Percentiles rank a stretch among this genome's conserved stretches.
Conservation (phyloP, 208 protist species). For the Leishmania mexicana region DNA sequence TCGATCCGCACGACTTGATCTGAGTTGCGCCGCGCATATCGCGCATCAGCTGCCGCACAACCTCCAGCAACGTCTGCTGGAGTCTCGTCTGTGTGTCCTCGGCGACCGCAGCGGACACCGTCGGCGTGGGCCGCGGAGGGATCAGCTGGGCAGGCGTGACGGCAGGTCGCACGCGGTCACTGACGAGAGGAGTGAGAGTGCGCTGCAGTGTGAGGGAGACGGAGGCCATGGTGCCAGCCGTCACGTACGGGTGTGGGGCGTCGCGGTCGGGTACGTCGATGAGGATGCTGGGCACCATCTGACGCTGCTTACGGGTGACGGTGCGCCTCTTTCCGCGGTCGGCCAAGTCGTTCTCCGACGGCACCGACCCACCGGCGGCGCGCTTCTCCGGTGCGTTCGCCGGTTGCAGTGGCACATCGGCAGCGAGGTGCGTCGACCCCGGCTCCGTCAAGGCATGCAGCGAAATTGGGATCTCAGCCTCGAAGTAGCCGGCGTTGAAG, state of each 20-base stretch:
- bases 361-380: not conserved
- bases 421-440: conserved; percentile 48
- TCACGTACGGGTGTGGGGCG: conserved; percentile 78
- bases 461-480: conserved; percentile 55
- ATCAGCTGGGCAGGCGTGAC: conserved; percentile 80
- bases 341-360: conserved; percentile 4
- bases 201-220: conserved; percentile 66
- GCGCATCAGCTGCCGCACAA: conserved; percentile 31
- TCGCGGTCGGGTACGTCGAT: conserved; percentile 56
- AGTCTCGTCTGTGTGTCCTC: conserved; percentile 36
- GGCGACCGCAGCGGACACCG: conserved; percentile 22
- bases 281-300: conserved; percentile 55
- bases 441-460: conserved; percentile 62
- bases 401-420: conserved; percentile 48
- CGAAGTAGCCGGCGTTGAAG: conserved; percentile 70
- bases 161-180: conserved; percentile 69
- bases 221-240: conserved; percentile 48
- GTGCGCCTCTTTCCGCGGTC: conserved; percentile 42
- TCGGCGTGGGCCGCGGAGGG: conserved; percentile 34
- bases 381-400: conserved; percentile 3
- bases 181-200: conserved; percentile 74
- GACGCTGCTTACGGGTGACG: conserved; percentile 43
- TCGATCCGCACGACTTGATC: not conserved
- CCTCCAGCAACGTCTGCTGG: conserved; percentile 27
- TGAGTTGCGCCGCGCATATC: conserved; percentile 25